Evolutionary conservation across 2,329 filamentous ascomycete genomes (phyloP).

Genomic region (Penicillium sp.): DNA sequence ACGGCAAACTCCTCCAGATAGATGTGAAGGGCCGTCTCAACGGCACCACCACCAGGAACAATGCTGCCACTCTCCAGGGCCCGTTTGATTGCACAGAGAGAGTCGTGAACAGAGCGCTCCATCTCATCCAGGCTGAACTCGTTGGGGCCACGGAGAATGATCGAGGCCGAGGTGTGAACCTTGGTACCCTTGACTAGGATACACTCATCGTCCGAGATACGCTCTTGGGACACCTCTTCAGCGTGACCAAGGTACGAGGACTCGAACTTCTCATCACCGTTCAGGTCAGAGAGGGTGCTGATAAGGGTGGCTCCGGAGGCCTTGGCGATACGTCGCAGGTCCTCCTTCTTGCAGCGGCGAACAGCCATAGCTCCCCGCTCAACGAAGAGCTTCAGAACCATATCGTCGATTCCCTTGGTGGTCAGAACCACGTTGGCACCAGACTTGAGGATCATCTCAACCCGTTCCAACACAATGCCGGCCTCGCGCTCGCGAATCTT

Average conservation of each 20-base stretch:
- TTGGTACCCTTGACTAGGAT: conserved; percentile 97
- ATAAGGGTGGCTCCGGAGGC: conserved; percentile 92
- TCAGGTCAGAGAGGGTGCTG: conserved; percentile 90
- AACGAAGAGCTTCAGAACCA: conserved; percentile 90
- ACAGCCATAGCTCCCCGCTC: conserved; percentile 96
- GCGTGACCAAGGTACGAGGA: conserved; percentile 82
- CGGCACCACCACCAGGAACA: conserved; percentile 91
- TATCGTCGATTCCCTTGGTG: conserved; percentile 96
- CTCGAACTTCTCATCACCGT: conserved; percentile 96
- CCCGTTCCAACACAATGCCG: conserved; percentile 86
- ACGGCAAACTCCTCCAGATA: conserved; percentile 98
- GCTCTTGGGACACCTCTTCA: conserved; percentile 95
- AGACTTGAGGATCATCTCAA: conserved; percentile 96
- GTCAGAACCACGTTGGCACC: conserved; percentile 95
- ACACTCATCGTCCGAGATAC: conserved; percentile 98
- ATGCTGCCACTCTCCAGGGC: conserved; percentile 96
- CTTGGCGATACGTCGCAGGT: conserved; percentile 90
- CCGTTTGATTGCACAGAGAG: conserved; percentile 92
- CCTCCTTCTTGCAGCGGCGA: conserved; percentile 96
- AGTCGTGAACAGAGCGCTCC: conserved; percentile 97
- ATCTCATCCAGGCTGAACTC: conserved; percentile 98
- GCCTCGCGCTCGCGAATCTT: conserved; percentile 92
- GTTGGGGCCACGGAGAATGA: conserved; percentile 92
- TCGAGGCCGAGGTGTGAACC: conserved; percentile 86
- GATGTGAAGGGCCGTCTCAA: conserved; percentile 98